These are phyloP conservation scores for Colletotrichum karsti DNA, from an alignment of 2,329 filamentous ascomycete species.

Conservation along the genomic window DNA sequence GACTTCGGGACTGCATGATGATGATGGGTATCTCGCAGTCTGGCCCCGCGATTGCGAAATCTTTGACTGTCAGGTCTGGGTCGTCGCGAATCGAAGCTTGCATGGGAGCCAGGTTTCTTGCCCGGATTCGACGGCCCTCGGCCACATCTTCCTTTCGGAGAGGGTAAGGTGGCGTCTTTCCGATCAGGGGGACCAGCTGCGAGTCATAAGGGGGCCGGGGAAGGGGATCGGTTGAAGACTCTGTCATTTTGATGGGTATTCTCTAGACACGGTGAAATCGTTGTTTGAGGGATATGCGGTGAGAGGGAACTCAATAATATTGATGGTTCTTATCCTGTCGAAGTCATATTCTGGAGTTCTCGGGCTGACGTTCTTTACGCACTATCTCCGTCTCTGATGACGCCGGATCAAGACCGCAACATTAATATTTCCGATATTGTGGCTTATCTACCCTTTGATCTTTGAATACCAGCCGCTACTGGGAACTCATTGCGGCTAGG, in stretches of 20 bases:
- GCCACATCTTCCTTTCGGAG: background rate
- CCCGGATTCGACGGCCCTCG: background rate
- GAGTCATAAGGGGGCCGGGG: conserved; percentile 7
- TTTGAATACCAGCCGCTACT: too few relatives aligned
- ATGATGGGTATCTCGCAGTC: conserved; percentile 3
- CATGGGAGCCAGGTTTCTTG: background rate
- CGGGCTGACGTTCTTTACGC: too few relatives aligned
- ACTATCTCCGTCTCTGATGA: too few relatives aligned
- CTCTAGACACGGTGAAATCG: too few relatives aligned
- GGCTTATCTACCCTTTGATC: too few relatives aligned
- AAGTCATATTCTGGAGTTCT: too few relatives aligned
- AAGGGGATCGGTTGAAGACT: background rate
- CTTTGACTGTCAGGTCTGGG: background rate
- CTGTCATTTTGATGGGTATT: background rate
- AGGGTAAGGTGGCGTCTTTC: background rate
- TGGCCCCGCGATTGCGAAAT: conserved; percentile 9
- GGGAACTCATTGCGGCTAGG: too few relatives aligned
- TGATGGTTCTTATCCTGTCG: too few relatives aligned
- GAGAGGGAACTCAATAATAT: too few relatives aligned
- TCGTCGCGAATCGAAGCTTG: conserved; percentile 15
- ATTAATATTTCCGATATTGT: too few relatives aligned
- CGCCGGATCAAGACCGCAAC: too few relatives aligned
- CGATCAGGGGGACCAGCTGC: conserved; percentile 1
- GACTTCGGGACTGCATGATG: background rate
- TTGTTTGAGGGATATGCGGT: too few relatives aligned